phyloP scores from a whole-genome alignment of 1,284 basidiomycete genomes.

The Ganoderma lucidum region DNA sequence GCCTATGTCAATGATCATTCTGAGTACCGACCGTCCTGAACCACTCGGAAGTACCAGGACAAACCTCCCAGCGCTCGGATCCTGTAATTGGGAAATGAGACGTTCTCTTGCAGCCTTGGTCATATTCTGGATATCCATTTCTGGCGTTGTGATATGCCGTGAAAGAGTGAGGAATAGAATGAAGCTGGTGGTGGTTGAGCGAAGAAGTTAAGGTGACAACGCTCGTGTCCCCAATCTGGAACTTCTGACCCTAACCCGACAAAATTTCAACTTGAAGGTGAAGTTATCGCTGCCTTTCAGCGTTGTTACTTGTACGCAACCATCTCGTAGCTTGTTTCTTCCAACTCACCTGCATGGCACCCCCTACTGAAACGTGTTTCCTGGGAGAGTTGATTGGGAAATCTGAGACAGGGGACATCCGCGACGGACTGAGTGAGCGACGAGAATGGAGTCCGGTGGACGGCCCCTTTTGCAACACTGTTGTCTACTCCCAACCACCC shows the following conservation, averaged over 20 bases:
- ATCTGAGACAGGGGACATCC: no score
- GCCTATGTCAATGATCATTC: background rate
- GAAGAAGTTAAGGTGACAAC: background rate
- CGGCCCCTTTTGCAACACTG: no score
- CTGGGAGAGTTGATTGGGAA: no score
- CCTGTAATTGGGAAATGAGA: constrained; percentile 5
- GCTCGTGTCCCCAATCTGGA: background rate
- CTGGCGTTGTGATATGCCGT: background rate
- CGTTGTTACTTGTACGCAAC: no score
- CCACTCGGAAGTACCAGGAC: background rate
- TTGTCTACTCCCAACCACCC: no score
- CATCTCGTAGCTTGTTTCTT: no score
- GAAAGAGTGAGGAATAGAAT: background rate
- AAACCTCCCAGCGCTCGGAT: constrained; percentile 16
- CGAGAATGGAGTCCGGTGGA: no score
- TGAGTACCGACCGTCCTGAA: background rate
- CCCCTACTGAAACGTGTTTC: no score
- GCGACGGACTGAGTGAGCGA: no score
- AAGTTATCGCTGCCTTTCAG: no score
- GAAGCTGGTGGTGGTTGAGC: background rate
- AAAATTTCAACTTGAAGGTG: background rate
- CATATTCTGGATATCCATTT: background rate
- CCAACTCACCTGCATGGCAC: no score
- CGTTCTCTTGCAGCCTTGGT: constrained; percentile 11
- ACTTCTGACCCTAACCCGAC: background rate